Evolutionary conservation across 2,329 filamentous ascomycete species (phyloP).

Genomic region (Coccinonectria pachysandricola): DNA sequence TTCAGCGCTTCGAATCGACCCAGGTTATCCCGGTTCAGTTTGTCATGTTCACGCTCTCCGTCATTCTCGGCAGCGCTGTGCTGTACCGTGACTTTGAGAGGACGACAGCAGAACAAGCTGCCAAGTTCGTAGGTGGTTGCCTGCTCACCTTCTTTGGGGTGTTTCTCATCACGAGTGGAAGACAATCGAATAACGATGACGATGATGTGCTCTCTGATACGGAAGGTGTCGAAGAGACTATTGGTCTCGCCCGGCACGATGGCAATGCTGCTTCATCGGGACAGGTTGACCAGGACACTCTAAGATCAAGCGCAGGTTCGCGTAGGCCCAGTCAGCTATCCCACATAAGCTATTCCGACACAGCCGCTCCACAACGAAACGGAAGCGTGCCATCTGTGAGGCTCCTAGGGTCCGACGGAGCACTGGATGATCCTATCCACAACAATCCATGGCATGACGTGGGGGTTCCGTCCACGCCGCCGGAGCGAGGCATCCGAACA

Average conservation of each 20-base stretch:
- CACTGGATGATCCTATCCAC: slow-evolving; percentile 29
- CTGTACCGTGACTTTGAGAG: slow-evolving; percentile 92
- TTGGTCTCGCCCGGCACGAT: slow-evolving; percentile 46
- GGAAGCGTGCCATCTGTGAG: slow-evolving; percentile 27
- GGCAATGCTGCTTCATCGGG: slow-evolving; percentile 8
- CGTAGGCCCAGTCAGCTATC: slow-evolving; percentile 40
- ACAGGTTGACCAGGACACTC: slow-evolving; percentile 11
- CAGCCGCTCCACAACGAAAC: slow-evolving; percentile 20
- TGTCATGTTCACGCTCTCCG: slow-evolving; percentile 88
- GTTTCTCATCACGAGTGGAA: slow-evolving; percentile 89
- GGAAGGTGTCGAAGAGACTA: slow-evolving; percentile 54
- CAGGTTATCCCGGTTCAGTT: slow-evolving; percentile 98
- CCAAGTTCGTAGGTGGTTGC: slow-evolving; percentile 85
- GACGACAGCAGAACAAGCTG: slow-evolving; percentile 59
- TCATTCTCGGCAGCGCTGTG: slow-evolving; percentile 87
- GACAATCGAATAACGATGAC: slow-evolving; percentile 49
- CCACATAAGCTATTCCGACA: slow-evolving; percentile 33
- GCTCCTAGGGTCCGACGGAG: slow-evolving; percentile 19
- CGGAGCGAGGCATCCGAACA: slow-evolving; percentile 26
- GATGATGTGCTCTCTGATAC: slow-evolving; percentile 40
- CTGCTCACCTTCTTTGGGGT: slow-evolving; percentile 89
- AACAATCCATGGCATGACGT: slow-evolving; percentile 34
- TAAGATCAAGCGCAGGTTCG: slow-evolving; percentile 24
- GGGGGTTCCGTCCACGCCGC: slow-evolving; percentile 19
- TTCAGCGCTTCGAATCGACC: slow-evolving; percentile 92